Evolutionary conservation across 345 rosid genomes (phyloP).

Genomic region (Populus davidiana): DNA sequence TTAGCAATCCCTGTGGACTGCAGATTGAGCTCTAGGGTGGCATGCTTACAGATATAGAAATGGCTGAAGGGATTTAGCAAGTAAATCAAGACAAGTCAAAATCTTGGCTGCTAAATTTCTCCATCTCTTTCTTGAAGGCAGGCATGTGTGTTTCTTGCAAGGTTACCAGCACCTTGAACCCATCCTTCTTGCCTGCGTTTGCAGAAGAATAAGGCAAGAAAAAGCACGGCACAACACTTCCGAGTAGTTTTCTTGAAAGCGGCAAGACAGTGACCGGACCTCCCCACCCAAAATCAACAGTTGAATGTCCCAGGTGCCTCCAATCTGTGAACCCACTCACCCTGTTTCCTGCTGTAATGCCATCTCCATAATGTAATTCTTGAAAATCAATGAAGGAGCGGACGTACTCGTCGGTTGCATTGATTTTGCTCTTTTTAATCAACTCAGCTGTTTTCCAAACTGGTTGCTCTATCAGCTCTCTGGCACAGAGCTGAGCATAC

Average conservation of each 20-base stretch:
- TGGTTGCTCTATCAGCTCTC: conserved; percentile 53
- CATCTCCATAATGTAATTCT: conserved; percentile 47
- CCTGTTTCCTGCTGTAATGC: conserved; percentile 48
- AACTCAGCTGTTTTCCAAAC: conserved; percentile 71
- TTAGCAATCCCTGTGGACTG: background rate
- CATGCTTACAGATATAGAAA: background rate
- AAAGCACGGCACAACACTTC: conserved; percentile 77
- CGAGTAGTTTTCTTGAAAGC: conserved; percentile 54
- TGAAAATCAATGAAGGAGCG: conserved; percentile 76
- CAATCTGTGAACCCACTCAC: conserved; percentile 94
- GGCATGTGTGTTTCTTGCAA: conserved; percentile 46
- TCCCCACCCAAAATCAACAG: conserved; percentile 89
- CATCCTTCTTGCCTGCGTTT: conserved; percentile 38
- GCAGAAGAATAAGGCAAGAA: conserved; percentile 68
- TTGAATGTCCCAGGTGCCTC: conserved; percentile 80
- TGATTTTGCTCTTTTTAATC: conserved; percentile 70
- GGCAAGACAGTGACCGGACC: conserved; percentile 74
- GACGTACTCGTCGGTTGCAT: conserved; percentile 56
- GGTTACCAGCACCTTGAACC: conserved; percentile 69
- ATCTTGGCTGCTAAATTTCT: conserved; percentile 44
- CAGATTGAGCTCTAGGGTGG: background rate
- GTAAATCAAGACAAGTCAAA: conserved; percentile 27
- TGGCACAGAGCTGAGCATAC: conserved; percentile 54
- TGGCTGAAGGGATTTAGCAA: background rate
- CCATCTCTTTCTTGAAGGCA: conserved; percentile 61